A percentile compares a stretch with the other conserved stretches of the same genome.
Conservation (phyloP, 805 yeast genomes). For the Candida nanaspora region DNA sequence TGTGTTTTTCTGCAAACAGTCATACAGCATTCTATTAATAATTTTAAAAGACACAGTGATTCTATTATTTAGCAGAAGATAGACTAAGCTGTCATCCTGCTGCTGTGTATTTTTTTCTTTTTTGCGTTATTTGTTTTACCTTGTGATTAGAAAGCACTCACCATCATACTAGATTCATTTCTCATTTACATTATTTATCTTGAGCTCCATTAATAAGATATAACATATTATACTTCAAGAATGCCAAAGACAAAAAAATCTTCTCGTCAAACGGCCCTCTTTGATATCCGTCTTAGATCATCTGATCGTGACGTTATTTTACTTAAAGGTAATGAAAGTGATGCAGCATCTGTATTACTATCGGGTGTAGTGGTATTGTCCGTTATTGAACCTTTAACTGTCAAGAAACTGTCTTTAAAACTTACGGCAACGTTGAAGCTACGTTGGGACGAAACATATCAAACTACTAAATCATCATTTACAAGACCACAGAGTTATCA, state of each 20-base stretch:
- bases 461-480: conserved; percentile 36
- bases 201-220: too few relatives aligned
- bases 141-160: too few relatives aligned
- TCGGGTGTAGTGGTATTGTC: conserved; percentile 75
- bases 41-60: too few relatives aligned
- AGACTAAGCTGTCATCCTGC: too few relatives aligned
- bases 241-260: conserved; percentile 18
- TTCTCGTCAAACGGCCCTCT: conserved; percentile 24
- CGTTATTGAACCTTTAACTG: conserved; percentile 63
- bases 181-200: neutral
- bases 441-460: conserved; percentile 52
- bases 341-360: conserved; percentile 69
- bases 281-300: conserved; percentile 52
- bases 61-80: too few relatives aligned
- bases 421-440: conserved; percentile 62
- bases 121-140: too few relatives aligned
- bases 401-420: conserved; percentile 57
- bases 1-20: too few relatives aligned
- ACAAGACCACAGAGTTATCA: conserved; percentile 46
- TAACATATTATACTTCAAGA: neutral
- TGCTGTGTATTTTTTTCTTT: too few relatives aligned
- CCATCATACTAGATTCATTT: too few relatives aligned
- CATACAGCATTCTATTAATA: too few relatives aligned
- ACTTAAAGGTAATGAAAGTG: conserved; percentile 68
- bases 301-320: conserved; percentile 73